Evolutionary conservation across 495 filamentous ascomycete species (phyloP), one percentile per base, ranked within the genome.

Genomic region (Podospora anserina): DNA sequence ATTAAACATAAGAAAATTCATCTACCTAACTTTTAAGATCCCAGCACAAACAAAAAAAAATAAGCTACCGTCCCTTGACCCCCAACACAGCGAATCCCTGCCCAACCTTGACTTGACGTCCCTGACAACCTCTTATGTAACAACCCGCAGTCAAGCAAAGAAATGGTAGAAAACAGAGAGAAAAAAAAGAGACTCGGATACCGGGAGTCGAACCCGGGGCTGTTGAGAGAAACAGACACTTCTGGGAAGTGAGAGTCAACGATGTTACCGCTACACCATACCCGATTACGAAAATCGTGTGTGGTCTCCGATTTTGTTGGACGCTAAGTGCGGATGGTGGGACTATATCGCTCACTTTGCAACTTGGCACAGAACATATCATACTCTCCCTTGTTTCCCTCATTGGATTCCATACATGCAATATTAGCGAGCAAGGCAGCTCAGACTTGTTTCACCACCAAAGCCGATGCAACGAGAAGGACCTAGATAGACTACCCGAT

Each of bases 211-310:
- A 67, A 67, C 65, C 65, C 65, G 65, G 65, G 65, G 65, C 65
- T 69, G 67, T 69, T 69, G 67, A 69, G 67, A 67, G 66, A 49
- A 69, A 20, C 67, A 61, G 55, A 64, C 62, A 69, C 61, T 65
- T 19, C 67, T 69, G 55, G 55, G 67, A 55, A 65, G 61, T 65
- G 67, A 69, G 67, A 69, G 67, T 69, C 67, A 69, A 68, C 66
- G 67, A 69, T 69, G 67, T 69, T 69, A 69, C 67, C 67, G 67
- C 67, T 69, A 69, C 67, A 68, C 67, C 67, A 68, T 68, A 68
- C 67, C 67, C 67, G 67, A 68, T 64, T 65, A 49, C 30, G 30
- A 32, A 19, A 68, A 64, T 68, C 60, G 66, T 57, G 27, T 67
- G 20, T 67, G 66, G 59, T 64, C 39, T 23, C 66, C 61, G 66